These are phyloP conservation scores for Albugo candida DNA, from an alignment of 352 stramenopile species.

Conservation along the genomic window DNA sequence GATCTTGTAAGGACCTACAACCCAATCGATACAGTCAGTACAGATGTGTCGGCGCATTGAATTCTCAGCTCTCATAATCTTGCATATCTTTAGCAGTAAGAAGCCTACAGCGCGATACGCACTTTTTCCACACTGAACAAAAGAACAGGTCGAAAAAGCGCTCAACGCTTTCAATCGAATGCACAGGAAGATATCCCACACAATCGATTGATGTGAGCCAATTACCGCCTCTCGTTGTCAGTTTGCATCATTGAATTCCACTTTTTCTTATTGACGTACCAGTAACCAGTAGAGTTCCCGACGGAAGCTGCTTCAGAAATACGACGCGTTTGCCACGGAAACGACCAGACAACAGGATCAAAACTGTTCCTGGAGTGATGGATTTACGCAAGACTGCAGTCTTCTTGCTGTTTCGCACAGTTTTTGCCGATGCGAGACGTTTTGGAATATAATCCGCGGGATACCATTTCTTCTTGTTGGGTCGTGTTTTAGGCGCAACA, in stretches of 20 bases:
- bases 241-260: neutral
- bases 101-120: neutral
- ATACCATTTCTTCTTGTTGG: constrained; percentile 53
- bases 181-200: no score
- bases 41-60: constrained; percentile 4
- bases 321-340: constrained; percentile 97
- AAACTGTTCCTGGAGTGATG: constrained; percentile 92
- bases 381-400: constrained; percentile 87
- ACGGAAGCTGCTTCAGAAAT: constrained; percentile 94
- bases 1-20: constrained; percentile 93
- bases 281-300: constrained; percentile 92
- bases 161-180: no score
- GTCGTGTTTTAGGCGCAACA: constrained; percentile 15
- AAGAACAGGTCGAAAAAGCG: no score
- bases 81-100: constrained; percentile 27
- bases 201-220: no score
- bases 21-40: neutral
- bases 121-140: no score
- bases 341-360: constrained; percentile 93
- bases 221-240: neutral
- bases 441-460: constrained; percentile 45
- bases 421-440: constrained; percentile 40
- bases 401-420: constrained; percentile 59
- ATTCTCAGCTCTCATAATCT: constrained; percentile 85
- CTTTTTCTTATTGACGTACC: constrained; percentile 20